phyloP scores from a whole-genome alignment of 169 alveolate genomes.

The Perkinsus olseni region DNA sequence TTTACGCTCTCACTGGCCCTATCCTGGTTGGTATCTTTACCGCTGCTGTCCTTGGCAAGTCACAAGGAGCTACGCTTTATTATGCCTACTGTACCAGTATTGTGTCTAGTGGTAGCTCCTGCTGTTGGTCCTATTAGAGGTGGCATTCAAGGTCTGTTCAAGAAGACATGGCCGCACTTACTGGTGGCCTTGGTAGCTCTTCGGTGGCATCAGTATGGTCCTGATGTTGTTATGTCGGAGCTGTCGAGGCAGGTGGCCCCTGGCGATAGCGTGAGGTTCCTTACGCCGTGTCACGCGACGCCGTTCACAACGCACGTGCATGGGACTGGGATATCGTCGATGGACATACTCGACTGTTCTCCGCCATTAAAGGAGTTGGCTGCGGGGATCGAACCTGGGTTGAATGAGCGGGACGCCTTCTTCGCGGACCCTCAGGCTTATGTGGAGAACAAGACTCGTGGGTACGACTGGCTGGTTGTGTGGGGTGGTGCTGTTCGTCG shows the following conservation, averaged over 20 bases:
- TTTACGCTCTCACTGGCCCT: neutral
- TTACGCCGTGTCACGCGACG: constrained; percentile 20
- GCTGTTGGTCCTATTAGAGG: neutral
- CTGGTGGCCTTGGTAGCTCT: neutral
- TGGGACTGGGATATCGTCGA: neutral
- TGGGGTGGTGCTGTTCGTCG: neutral
- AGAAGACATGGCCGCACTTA: neutral
- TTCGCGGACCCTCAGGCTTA: neutral
- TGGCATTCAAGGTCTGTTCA: neutral
- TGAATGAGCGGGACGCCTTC: neutral
- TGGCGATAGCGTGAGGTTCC: constrained; percentile 8
- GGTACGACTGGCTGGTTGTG: neutral
- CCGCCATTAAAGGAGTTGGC: constrained; percentile 10
- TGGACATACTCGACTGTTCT: constrained; percentile 16
- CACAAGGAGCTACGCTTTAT: constrained; percentile 15
- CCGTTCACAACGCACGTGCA: constrained; percentile 15
- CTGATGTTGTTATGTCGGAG: neutral
- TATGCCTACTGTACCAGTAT: neutral
- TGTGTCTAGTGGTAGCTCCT: neutral
- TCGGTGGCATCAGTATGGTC: neutral
- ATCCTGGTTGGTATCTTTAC: neutral
- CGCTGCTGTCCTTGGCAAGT: constrained; percentile 6
- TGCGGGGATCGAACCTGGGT: constrained; percentile 1
- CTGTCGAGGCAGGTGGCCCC: neutral
- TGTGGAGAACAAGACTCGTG: neutral